Percentiles rank a stretch among this genome's conserved stretches.
These are phyloP conservation scores for Axilococcus clingmanii DNA, from an alignment of 139 green algal genomes.

Conservation along the genomic window DNA sequence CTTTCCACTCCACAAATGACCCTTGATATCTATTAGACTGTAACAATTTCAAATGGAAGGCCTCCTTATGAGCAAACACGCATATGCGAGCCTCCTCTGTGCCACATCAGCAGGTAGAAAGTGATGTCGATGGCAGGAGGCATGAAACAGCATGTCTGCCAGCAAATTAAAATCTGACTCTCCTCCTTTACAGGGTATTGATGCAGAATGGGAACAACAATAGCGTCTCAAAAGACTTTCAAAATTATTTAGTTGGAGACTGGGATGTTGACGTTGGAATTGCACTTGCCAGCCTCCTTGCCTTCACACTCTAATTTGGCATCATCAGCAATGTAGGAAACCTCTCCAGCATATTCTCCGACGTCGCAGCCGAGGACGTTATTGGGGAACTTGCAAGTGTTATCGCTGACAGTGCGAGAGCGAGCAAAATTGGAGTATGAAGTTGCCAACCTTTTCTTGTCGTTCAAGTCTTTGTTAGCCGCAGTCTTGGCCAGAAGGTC, in stretches of 20 bases:
- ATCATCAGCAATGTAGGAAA: constrained; percentile 57
- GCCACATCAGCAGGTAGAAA: background rate
- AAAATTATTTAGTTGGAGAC: background rate
- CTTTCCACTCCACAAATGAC: too few species aligned
- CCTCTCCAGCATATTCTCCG: constrained; percentile 32
- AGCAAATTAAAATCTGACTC: background rate
- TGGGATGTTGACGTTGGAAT: constrained; percentile 14
- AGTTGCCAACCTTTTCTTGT: constrained; percentile 63
- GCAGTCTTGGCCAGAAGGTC: constrained; percentile 52
- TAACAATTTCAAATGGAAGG: too few species aligned
- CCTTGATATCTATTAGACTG: too few species aligned
- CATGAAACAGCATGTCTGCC: background rate
- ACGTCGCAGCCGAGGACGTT: constrained; percentile 65
- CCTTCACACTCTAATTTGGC: constrained; percentile 10
- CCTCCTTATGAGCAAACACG: too few species aligned
- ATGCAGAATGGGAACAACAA: background rate
- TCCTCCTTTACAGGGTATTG: too few species aligned
- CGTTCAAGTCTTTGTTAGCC: constrained; percentile 55
- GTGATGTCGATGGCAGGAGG: too few species aligned
- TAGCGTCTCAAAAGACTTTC: background rate
- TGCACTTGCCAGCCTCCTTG: constrained; percentile 25
- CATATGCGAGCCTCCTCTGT: background rate
- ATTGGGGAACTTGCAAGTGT: constrained; percentile 50
- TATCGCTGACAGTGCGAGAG: constrained; percentile 47
- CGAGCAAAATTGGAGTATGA: constrained; percentile 53